Percentiles rank a stretch among this genome's conserved stretches.
Evolutionary conservation across 192 early-diverging fungal species (phyloP).

Genomic region (Entomortierella chlamydospora): DNA sequence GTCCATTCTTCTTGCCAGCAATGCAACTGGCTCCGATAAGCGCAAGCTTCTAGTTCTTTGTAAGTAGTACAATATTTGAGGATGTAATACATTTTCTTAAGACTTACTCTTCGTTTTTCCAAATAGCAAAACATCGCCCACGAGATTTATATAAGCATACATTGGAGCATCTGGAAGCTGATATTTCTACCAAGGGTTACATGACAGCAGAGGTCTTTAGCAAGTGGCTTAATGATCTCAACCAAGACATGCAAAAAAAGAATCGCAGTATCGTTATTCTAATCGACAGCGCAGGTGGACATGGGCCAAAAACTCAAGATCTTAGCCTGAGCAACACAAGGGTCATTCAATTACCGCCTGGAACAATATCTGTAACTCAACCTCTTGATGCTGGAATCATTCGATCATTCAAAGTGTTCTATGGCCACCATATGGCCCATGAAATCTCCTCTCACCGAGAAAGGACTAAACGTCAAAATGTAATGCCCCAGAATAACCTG

Average conservation of each 20-base stretch:
- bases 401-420: conserved; percentile 7
- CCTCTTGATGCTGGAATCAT: conserved; percentile 10
- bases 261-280: background rate
- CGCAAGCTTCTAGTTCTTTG: conserved; percentile 5
- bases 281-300: background rate
- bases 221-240: background rate
- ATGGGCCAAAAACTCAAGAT: background rate
- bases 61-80: background rate
- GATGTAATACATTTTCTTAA: background rate
- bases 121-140: background rate
- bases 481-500: too few relatives aligned
- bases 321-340: conserved; percentile 2
- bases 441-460: too few relatives aligned
- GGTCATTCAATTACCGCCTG: background rate
- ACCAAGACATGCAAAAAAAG: conserved; percentile 1
- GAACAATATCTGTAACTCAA: conserved; percentile 1
- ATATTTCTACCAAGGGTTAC: background rate
- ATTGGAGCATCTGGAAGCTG: background rate
- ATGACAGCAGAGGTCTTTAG: background rate
- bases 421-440: background rate
- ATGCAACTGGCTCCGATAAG: conserved; percentile 18
- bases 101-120: background rate
- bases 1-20: conserved; percentile 10
- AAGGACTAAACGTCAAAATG: too few relatives aligned
- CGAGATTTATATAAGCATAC: background rate